A percentile compares a stretch with the other conserved stretches of the same genome.
Evolutionary conservation across 2,329 filamentous ascomycete species (phyloP).

Genomic region (Beauveria medogensis): DNA sequence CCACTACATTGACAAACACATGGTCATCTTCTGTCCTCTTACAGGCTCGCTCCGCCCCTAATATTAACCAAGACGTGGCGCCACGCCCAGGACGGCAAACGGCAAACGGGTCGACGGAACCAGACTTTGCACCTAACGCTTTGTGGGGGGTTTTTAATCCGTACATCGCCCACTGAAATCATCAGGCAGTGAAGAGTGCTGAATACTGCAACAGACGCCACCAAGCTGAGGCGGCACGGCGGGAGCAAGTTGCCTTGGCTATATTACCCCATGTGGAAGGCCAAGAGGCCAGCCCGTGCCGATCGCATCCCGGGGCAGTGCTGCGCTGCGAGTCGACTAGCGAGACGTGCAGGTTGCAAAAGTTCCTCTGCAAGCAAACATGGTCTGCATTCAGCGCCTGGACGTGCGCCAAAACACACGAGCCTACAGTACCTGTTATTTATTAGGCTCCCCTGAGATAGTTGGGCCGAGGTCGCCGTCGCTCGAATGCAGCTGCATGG

Average conservation of each 20-base stretch:
- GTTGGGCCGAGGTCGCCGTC: constrained; percentile 1
- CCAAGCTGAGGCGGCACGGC: too few relatives aligned
- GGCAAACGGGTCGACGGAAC: too few relatives aligned
- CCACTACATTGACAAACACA: neutral
- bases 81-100: too few relatives aligned
- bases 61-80: neutral
- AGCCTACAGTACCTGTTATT: neutral
- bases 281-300: neutral
- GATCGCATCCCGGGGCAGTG: neutral
- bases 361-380: neutral
- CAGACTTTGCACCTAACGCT: too few relatives aligned
- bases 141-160: too few relatives aligned
- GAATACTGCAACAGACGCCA: neutral
- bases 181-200: too few relatives aligned
- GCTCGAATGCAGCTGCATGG: neutral
- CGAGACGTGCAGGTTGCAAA: neutral
- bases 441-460: neutral
- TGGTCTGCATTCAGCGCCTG: neutral
- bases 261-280: constrained; percentile 6
- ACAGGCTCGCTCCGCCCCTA: neutral
- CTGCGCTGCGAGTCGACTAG: neutral
- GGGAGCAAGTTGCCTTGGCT: neutral
- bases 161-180: too few relatives aligned
- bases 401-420: neutral
- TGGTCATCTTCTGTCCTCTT: neutral